phyloP scores from a whole-genome alignment of 2,329 filamentous ascomycete genomes.

The Penicillium palitans region DNA sequence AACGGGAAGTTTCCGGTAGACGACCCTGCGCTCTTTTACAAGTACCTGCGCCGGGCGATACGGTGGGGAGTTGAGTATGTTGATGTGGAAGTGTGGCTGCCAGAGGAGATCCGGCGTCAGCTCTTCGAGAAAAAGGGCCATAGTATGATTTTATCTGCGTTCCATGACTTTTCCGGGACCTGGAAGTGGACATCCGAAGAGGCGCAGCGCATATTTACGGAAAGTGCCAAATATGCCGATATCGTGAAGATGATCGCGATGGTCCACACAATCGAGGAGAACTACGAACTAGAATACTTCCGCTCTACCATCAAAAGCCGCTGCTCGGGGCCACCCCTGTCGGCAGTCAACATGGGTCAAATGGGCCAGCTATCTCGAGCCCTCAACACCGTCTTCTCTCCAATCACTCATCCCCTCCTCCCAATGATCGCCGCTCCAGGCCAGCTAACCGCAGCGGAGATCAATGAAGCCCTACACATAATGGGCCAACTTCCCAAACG shows the following conservation, averaged over 20 bases:
- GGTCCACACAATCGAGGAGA: slow-evolving; percentile 77
- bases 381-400: slow-evolving; percentile 81
- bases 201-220: slow-evolving; percentile 69
- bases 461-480: slow-evolving; percentile 74
- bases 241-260: slow-evolving; percentile 91
- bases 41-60: slow-evolving; percentile 78
- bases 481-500: slow-evolving; percentile 79
- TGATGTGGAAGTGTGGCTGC: slow-evolving; percentile 84
- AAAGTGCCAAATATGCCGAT: slow-evolving; percentile 73
- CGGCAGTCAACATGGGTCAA: slow-evolving; percentile 83
- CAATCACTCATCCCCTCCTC: slow-evolving; percentile 80
- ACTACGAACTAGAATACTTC: slow-evolving; percentile 89
- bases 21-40: slow-evolving; percentile 70
- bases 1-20: slow-evolving; percentile 86
- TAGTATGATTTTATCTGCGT: slow-evolving; percentile 87
- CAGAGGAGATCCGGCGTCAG: slow-evolving; percentile 68
- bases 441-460: slow-evolving; percentile 81
- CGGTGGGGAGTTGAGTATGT: slow-evolving; percentile 91
- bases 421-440: slow-evolving; percentile 83
- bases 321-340: slow-evolving; percentile 68
- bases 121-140: slow-evolving; percentile 71
- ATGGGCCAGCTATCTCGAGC: slow-evolving; percentile 82
- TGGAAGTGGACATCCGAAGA: slow-evolving; percentile 79
- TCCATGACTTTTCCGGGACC: slow-evolving; percentile 81
- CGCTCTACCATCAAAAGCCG: slow-evolving; percentile 73